These are phyloP conservation scores for Candida hungchunana DNA, from an alignment of 805 yeast species.

Conservation along the genomic window DNA sequence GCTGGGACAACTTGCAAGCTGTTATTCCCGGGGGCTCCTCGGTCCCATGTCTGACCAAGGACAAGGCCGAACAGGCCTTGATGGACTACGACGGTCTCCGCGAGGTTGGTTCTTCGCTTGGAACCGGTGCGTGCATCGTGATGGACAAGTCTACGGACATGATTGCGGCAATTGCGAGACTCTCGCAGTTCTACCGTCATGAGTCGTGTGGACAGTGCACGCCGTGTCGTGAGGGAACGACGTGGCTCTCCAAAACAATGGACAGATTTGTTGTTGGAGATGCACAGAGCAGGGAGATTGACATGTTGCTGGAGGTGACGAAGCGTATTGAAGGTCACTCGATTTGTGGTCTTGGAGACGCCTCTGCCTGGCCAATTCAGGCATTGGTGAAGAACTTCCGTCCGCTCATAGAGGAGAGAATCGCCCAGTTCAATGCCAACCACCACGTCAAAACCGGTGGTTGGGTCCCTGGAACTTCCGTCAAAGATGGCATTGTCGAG, in stretches of 20 bases:
- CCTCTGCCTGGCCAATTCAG: conserved; percentile 92
- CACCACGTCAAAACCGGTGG: conserved; percentile 59
- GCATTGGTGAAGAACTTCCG: conserved; percentile 82
- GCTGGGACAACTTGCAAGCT: conserved; percentile 88
- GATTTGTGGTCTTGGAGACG: conserved; percentile 89
- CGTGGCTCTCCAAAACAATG: conserved; percentile 83
- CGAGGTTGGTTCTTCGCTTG: conserved; percentile 83
- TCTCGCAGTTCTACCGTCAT: conserved; percentile 81
- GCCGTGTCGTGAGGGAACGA: conserved; percentile 92
- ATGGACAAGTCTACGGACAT: conserved; percentile 85
- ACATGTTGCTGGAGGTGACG: conserved; percentile 77
- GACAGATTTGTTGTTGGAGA: conserved; percentile 75
- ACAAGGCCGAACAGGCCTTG: conserved; percentile 59
- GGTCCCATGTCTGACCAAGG: conserved; percentile 74
- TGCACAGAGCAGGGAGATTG: conserved; percentile 77
- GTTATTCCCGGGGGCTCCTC: conserved; percentile 91
- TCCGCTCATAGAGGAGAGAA: conserved; percentile 76
- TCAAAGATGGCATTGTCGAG: conserved; percentile 59
- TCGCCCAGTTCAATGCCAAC: conserved; percentile 52
- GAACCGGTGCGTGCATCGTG: conserved; percentile 91
- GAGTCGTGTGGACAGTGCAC: conserved; percentile 95
- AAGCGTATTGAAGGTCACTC: conserved; percentile 90
- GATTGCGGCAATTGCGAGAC: conserved; percentile 80
- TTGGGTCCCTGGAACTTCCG: conserved; percentile 60
- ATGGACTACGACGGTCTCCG: conserved; percentile 88